phyloP scores from a whole-genome alignment of 1,284 basidiomycete genomes.

The Papiliotrema fonsecae region DNA sequence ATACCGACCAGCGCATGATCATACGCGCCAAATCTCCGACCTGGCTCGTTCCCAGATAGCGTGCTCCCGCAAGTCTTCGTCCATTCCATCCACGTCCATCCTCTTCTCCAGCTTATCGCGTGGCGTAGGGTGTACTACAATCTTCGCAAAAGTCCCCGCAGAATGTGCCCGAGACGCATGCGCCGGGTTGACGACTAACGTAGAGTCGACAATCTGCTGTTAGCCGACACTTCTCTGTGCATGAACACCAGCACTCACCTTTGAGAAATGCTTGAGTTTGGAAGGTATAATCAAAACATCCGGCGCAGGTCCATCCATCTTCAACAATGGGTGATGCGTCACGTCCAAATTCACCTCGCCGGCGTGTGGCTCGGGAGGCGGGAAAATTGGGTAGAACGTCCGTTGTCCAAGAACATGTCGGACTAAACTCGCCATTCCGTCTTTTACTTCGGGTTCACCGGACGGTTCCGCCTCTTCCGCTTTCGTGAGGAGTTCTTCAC shows the following conservation, averaged over 20 bases:
- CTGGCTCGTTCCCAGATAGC: constrained; percentile 41
- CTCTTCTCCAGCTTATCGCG: constrained; percentile 19
- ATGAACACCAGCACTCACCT: constrained; percentile 53
- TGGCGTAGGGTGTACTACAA: constrained; percentile 40
- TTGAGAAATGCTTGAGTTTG: constrained; percentile 75
- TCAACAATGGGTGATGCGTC: constrained; percentile 56
- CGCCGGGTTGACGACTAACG: constrained; percentile 47
- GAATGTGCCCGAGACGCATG: constrained; percentile 35
- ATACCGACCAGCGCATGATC: no score
- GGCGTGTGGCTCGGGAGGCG: constrained; percentile 66
- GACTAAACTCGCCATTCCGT: constrained; percentile 71
- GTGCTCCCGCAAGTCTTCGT: constrained; percentile 34
- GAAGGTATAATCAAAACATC: constrained; percentile 82
- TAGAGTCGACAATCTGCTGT: constrained; percentile 45
- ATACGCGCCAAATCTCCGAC: constrained; percentile 46
- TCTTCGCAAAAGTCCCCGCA: constrained; percentile 47
- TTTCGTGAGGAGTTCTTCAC: constrained; percentile 73
- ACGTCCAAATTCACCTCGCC: constrained; percentile 82
- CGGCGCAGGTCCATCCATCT: constrained; percentile 54
- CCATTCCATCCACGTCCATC: constrained; percentile 17
- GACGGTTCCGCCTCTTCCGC: constrained; percentile 61
- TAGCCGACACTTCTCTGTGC: not conserved
- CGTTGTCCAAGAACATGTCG: constrained; percentile 80
- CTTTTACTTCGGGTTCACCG: constrained; percentile 50
- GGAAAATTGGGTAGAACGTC: constrained; percentile 94